A percentile compares a stretch with the other conserved stretches of the same genome.
phyloP scores from a whole-genome alignment of 768 basidiomycete species.

The Suillus discolor region DNA sequence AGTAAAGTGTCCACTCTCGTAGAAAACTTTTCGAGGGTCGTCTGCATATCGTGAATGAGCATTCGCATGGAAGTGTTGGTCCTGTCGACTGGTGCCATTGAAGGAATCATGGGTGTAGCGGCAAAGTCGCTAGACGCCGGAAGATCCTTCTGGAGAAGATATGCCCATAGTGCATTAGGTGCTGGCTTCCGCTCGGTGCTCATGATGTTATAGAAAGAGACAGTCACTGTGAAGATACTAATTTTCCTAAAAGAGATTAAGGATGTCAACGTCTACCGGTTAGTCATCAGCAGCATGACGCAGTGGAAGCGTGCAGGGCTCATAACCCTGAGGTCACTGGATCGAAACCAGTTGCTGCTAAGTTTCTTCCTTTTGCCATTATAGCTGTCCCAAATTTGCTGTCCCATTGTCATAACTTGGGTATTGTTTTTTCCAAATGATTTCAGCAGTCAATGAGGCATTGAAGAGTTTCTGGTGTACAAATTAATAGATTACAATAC shows the following conservation, averaged over 20 bases:
- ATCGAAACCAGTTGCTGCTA: constrained; percentile 37
- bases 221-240: too few species aligned
- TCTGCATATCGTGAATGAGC: constrained; percentile 74
- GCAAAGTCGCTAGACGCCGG: constrained; percentile 24
- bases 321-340: constrained; percentile 34
- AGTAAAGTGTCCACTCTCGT: constrained; percentile 55
- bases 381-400: too few species aligned
- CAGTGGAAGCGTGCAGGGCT: constrained; percentile 33
- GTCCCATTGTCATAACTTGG: too few species aligned
- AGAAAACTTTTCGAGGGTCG: constrained; percentile 69
- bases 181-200: constrained; percentile 14
- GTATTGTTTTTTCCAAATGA: too few species aligned
- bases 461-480: background rate
- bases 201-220: background rate
- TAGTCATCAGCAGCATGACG: constrained; percentile 28
- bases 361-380: background rate
- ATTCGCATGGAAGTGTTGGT: constrained; percentile 71
- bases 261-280: background rate
- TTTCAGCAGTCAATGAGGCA: background rate
- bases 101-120: constrained; percentile 28
- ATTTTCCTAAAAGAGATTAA: too few species aligned
- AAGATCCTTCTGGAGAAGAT: constrained; percentile 50
- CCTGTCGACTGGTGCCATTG: constrained; percentile 59
- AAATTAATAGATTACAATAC: background rate
- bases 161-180: constrained; percentile 49